Conservation (phyloP, 345 rosid species). For the Brassica carinata region DNA sequence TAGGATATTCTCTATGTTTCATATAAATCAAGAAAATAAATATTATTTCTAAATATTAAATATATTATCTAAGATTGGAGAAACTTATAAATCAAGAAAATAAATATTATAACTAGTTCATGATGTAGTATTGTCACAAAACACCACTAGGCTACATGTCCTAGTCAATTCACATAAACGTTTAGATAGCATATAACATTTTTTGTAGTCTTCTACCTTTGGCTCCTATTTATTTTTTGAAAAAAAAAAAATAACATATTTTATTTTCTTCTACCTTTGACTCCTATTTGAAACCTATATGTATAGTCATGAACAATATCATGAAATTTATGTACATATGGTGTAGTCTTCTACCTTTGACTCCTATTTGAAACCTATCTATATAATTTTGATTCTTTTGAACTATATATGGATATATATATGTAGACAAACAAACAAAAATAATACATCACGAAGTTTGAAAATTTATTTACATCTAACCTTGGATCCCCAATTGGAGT, state of each 20-base stretch:
- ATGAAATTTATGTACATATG: not conserved
- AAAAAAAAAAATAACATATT: not conserved
- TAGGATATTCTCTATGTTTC: not conserved
- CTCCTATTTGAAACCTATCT: not conserved
- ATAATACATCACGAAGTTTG: not conserved
- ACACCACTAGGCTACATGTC: not conserved
- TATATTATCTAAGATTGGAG: not conserved
- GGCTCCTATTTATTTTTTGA: not conserved
- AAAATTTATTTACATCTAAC: slow-evolving; percentile 34
- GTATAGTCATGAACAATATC: not conserved
- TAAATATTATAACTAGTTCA: not conserved
- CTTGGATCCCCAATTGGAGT: slow-evolving; percentile 66
- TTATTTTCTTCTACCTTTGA: not conserved
- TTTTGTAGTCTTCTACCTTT: not conserved
- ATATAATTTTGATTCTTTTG: too few species aligned
- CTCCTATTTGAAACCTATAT: not conserved
- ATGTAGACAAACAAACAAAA: not conserved
- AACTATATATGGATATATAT: too few species aligned
- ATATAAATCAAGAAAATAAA: not conserved
- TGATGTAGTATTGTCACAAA: not conserved
- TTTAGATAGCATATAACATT: not conserved
- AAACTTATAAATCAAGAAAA: not conserved
- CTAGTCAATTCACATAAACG: not conserved
- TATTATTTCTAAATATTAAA: not conserved
- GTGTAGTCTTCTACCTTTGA: not conserved